These are phyloP conservation scores for Arxiozyma bovina DNA, from an alignment of 1,139 yeast genomes.

Conservation along the genomic window DNA sequence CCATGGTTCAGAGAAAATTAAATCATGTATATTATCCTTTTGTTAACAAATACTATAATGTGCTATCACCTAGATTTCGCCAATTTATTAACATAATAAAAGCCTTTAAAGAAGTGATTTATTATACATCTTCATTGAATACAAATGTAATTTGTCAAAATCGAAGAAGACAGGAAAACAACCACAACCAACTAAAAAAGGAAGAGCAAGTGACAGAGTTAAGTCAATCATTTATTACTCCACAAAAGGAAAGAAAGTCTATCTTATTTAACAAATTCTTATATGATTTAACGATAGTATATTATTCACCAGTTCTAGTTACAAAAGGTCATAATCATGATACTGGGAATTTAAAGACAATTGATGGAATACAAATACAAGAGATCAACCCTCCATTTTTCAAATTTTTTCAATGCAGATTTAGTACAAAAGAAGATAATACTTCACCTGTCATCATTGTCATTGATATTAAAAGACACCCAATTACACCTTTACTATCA, in stretches of 20 bases:
- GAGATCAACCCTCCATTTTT: slow-evolving; percentile 45
- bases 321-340: slow-evolving; percentile 17
- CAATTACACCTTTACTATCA: slow-evolving; percentile 42
- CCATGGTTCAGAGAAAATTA: slow-evolving; percentile 42
- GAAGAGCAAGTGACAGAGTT: neutral
- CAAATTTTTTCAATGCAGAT: slow-evolving; percentile 36
- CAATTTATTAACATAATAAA: slow-evolving; percentile 40
- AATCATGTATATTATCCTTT: slow-evolving; percentile 41
- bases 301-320: slow-evolving; percentile 31
- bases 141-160: neutral
- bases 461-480: slow-evolving; percentile 42
- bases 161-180: neutral
- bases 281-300: slow-evolving; percentile 44
- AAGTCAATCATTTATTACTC: neutral
- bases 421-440: slow-evolving; percentile 9
- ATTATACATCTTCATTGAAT: neutral
- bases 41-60: slow-evolving; percentile 41
- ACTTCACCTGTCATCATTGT: slow-evolving; percentile 35
- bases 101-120: slow-evolving; percentile 25
- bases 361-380: slow-evolving; percentile 28
- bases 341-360: slow-evolving; percentile 15
- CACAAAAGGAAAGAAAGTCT: neutral
- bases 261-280: slow-evolving; percentile 29
- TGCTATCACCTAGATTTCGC: slow-evolving; percentile 57
- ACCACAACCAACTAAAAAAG: neutral